These are phyloP conservation scores for Chlorophyllum brunneum DNA, from an alignment of 768 basidiomycete species.

Conservation along the genomic window DNA sequence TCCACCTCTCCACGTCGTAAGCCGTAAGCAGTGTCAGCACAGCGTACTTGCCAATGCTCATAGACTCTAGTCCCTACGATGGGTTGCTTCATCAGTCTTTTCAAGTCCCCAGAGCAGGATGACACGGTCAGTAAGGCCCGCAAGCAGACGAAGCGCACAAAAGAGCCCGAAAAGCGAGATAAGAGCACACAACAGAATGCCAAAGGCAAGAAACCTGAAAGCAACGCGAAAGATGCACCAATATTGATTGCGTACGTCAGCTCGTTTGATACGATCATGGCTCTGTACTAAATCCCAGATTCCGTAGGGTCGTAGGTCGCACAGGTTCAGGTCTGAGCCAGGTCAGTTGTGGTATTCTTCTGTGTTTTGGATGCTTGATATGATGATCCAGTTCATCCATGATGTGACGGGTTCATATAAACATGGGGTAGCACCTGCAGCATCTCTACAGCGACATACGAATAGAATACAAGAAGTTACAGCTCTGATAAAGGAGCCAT, in stretches of 20 bases:
- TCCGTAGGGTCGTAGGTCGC: neutral
- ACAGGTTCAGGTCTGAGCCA: conserved; percentile 2
- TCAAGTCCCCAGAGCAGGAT: neutral
- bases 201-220: neutral
- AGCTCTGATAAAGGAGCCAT: neutral
- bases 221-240: neutral
- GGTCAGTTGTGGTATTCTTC: neutral
- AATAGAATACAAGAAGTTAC: neutral
- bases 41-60: neutral
- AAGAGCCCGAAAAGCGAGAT: neutral
- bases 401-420: neutral
- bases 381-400: neutral
- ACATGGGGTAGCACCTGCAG: neutral
- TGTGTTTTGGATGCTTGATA: neutral
- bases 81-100: neutral
- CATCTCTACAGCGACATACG: neutral
- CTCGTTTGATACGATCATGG: neutral
- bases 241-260: neutral
- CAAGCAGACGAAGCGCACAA: neutral
- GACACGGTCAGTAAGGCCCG: neutral
- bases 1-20: no score
- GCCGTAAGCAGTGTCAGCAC: no score
- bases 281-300: neutral
- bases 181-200: no score
- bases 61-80: neutral